A percentile compares a stretch with the other conserved stretches of the same genome.
Evolutionary conservation across 495 filamentous ascomycete genomes (phyloP).

Genomic region (Trichoderma reesei): DNA sequence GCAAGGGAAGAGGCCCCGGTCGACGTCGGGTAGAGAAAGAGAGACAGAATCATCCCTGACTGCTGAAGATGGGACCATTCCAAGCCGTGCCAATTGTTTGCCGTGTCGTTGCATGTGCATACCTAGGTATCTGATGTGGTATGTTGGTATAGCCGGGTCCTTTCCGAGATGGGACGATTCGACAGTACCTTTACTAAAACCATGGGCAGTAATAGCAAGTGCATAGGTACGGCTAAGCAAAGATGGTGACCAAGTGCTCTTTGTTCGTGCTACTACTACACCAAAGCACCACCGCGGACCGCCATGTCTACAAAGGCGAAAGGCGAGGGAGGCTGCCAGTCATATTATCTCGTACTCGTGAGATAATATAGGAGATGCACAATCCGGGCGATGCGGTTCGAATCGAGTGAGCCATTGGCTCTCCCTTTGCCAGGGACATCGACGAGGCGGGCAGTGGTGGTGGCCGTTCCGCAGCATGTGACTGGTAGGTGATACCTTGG

Average conservation of each 20-base stretch:
- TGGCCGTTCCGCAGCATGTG: background rate
- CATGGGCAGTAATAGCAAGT: too few relatives aligned
- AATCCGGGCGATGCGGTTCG: background rate
- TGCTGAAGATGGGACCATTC: constrained; percentile 6
- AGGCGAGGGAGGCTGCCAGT: background rate
- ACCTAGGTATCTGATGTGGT: too few relatives aligned
- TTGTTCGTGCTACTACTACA: too few relatives aligned
- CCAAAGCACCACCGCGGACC: too few relatives aligned
- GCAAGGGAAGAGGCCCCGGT: background rate
- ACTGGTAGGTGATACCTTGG: too few relatives aligned
- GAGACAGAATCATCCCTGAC: background rate
- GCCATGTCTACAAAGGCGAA: too few relatives aligned
- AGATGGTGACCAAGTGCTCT: too few relatives aligned
- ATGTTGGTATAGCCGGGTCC: too few relatives aligned
- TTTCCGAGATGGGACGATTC: too few relatives aligned
- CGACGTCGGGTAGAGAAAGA: background rate
- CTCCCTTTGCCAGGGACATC: background rate
- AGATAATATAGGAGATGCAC: background rate
- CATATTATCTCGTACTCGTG: background rate
- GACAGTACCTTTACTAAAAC: too few relatives aligned
- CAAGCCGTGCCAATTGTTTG: background rate
- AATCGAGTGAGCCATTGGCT: background rate
- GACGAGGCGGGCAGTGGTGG: background rate
- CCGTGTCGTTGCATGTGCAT: background rate
- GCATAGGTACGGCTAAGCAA: too few relatives aligned